Percentiles rank a stretch among this genome's conserved stretches.
phyloP scores from a whole-genome alignment of 371 early-diverging fungal genomes.

The Apophysomyces elegans region DNA sequence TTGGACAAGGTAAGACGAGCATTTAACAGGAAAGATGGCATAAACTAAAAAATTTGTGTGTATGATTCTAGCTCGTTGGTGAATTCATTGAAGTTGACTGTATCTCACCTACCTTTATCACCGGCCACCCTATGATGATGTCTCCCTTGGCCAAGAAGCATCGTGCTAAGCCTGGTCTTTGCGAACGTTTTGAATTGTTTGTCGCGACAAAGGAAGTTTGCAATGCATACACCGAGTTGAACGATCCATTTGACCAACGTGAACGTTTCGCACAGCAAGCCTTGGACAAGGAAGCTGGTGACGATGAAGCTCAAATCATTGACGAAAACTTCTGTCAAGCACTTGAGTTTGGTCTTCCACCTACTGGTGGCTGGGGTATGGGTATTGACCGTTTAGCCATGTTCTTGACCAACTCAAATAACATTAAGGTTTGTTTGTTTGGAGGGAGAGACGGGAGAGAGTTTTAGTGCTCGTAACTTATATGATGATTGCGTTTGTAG shows the following conservation, averaged over 20 bases:
- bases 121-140: conserved; percentile 99
- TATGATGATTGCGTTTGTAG: conserved; percentile 40
- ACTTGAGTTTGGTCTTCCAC: conserved; percentile 99
- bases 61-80: conserved; percentile 81
- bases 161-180: conserved; percentile 88
- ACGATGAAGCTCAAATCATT: conserved; percentile 99
- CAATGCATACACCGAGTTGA: conserved; percentile 99
- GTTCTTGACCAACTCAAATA: conserved; percentile 99
- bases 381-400: conserved; percentile 99
- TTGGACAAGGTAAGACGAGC: conserved; percentile 82
- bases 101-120: conserved; percentile 97
- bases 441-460: background rate
- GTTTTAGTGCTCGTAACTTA: background rate
- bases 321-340: conserved; percentile 99
- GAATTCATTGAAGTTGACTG: conserved; percentile 97
- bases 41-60: background rate
- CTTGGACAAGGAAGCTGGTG: conserved; percentile 96
- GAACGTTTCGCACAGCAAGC: conserved; percentile 98
- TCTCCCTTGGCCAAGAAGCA: conserved; percentile 99
- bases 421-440: conserved; percentile 71
- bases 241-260: conserved; percentile 98
- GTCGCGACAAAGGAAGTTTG: conserved; percentile 99
- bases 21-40: background rate
- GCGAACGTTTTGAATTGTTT: conserved; percentile 99
- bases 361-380: conserved; percentile 98